These are phyloP conservation scores for Cryptococcus depauperatus DNA, from an alignment of 1,284 basidiomycete genomes.

Conservation along the genomic window DNA sequence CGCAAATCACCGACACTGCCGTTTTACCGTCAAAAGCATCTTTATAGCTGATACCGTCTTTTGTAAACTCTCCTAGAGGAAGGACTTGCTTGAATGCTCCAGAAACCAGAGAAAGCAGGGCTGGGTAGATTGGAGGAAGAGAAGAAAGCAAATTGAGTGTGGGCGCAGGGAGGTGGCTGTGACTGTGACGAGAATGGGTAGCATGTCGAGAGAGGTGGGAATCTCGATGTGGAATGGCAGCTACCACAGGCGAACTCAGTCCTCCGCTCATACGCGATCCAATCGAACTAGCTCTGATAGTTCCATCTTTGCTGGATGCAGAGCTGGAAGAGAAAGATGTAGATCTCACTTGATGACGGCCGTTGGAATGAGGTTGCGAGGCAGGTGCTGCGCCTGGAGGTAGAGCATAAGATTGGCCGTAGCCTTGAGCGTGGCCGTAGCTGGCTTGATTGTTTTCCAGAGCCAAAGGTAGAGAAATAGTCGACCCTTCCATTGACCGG, in stretches of 20 bases:
- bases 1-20: conserved; percentile 91
- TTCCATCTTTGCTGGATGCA: too few relatives aligned
- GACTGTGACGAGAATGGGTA: too few relatives aligned
- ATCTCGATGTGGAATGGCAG: background rate
- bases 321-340: too few relatives aligned
- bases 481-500: too few relatives aligned
- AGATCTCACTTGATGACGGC: too few relatives aligned
- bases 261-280: too few relatives aligned
- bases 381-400: too few relatives aligned
- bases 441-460: too few relatives aligned
- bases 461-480: conserved; percentile 31
- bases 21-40: conserved; percentile 94
- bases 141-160: conserved; percentile 40
- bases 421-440: too few relatives aligned
- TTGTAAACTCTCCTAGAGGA: conserved; percentile 66
- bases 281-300: too few relatives aligned
- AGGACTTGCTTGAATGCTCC: conserved; percentile 85
- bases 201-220: background rate
- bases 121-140: conserved; percentile 83
- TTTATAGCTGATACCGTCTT: conserved; percentile 93
- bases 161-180: conserved; percentile 21
- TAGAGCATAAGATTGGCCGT: conserved; percentile 43
- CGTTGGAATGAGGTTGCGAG: too few relatives aligned
- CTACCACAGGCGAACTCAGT: background rate
- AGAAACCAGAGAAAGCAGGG: conserved; percentile 86